Conservation (phyloP, 805 yeast species). For the Myxozyma neotropica region DNA sequence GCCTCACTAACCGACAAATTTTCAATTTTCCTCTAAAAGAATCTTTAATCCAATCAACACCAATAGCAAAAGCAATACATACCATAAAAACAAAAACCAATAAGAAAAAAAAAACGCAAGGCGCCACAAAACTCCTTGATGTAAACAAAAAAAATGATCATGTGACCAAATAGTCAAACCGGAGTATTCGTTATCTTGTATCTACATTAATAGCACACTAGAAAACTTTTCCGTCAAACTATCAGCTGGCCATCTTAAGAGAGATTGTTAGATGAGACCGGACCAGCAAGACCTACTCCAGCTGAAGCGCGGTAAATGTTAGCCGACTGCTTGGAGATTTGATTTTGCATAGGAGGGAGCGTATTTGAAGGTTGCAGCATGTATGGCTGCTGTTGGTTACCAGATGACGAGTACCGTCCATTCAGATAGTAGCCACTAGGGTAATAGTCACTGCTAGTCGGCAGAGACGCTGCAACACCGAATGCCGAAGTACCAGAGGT, state of each 20-base stretch:
- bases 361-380: not conserved
- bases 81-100: not conserved
- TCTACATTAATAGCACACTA: too few species aligned
- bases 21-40: too few species aligned
- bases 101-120: not conserved
- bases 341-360: constrained; percentile 5
- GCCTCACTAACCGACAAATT: too few species aligned
- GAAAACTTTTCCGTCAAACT: too few species aligned
- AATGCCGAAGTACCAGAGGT: not conserved
- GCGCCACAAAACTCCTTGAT: not conserved
- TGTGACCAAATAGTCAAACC: not conserved
- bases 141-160: not conserved
- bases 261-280: not conserved
- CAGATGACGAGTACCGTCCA: not conserved
- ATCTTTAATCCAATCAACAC: too few species aligned
- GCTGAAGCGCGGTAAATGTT: not conserved
- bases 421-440: not conserved
- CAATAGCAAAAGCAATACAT: not conserved
- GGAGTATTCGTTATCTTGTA: too few species aligned
- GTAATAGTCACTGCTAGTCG: not conserved
- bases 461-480: not conserved
- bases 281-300: not conserved
- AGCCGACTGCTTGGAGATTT: not conserved
- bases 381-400: not conserved
- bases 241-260: too few species aligned